Base-by-base conservation (phyloP, 306 rosid species). In the Trifolium pratense region DNA sequence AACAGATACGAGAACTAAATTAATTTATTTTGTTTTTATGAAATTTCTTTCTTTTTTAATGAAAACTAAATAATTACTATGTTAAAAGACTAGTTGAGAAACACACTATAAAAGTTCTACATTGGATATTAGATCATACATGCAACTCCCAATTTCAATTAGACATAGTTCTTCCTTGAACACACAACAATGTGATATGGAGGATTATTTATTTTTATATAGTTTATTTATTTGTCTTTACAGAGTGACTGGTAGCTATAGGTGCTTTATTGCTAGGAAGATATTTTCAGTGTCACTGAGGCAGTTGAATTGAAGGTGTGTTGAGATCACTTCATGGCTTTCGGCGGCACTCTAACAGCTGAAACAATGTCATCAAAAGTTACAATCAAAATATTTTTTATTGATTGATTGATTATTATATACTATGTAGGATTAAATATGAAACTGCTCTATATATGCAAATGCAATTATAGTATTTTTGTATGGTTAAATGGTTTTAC, bases 261-360 rank as follows among this genome's bases (percentile, higher is more conserved):
- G 21, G 53, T 18, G 31, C 14, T 49, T 36, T 64, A 64, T 75
- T 75, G 29, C 10, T 26, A 13, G 18, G 45, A 52, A 16, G 34
- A 65, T 56, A 21, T n/a, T 32, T 74, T 48, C 29, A 6, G 21
- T 39, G 36, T 48, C 29, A 6, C 34, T 39, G 36, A 53, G 17
- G 40, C 23, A 3, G 25, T 21, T 21, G 29, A 26, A 3, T 29
- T 1, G 18, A 14, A 10, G 57, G 18, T 29, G 5, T 29, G n/a
- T 6, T 42, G 53, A 36, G 9, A 18, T 61, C 77, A 62, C 68
- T 75, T 75, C 77, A 51, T 68, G 21, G 71, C 58, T 58, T 73
- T 56, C 0, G 73, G 73, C 0, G 76, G 80, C 23, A 80, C 39
- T 18, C 0, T 55, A 42, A 80, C 13, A 60, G 84, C 84, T 80